Evolutionary conservation across 2,329 filamentous ascomycete genomes (phyloP).

Genomic region (Trichothecium roseum): DNA sequence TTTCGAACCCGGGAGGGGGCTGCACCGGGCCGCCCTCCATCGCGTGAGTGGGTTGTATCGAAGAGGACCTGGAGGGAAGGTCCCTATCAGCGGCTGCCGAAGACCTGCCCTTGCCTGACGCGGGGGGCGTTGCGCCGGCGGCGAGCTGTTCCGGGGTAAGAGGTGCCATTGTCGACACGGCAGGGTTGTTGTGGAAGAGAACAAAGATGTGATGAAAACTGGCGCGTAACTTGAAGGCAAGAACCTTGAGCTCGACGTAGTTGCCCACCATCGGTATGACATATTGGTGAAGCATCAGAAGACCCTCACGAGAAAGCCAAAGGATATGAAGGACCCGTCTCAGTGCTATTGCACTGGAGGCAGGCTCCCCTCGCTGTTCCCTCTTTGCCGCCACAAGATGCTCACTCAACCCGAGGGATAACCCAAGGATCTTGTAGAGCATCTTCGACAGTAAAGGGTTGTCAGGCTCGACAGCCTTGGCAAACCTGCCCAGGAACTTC

Average conservation of each 20-base stretch:
- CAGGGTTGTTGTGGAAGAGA: constrained; percentile 85
- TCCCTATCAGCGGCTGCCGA: constrained; percentile 35
- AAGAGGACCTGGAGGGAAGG: constrained; percentile 27
- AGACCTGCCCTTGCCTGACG: constrained; percentile 38
- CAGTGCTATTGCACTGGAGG: constrained; percentile 68
- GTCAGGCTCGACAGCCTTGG: constrained; percentile 65
- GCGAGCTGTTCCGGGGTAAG: constrained; percentile 35
- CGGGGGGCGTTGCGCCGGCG: constrained; percentile 22
- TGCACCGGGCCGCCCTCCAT: constrained; percentile 50
- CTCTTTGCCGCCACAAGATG: constrained; percentile 77
- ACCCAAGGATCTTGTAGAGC: constrained; percentile 82
- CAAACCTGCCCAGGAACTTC: constrained; percentile 87
- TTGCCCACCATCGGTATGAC: constrained; percentile 75
- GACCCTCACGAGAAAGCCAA: constrained; percentile 87
- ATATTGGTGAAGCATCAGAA: constrained; percentile 78
- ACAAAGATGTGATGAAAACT: constrained; percentile 97
- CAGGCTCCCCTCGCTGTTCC: constrained; percentile 61
- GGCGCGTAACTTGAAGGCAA: constrained; percentile 83
- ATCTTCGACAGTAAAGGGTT: constrained; percentile 72
- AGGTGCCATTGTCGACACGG: constrained; percentile 53
- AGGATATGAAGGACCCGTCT: constrained; percentile 82
- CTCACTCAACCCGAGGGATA: constrained; percentile 78
- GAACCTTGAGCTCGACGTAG: constrained; percentile 74
- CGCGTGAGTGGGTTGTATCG: constrained; percentile 36
- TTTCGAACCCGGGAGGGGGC: constrained; percentile 44